Base-by-base conservation (phyloP, 768 basidiomycete genomes). In the Kwoniella newhampshirensis region DNA sequence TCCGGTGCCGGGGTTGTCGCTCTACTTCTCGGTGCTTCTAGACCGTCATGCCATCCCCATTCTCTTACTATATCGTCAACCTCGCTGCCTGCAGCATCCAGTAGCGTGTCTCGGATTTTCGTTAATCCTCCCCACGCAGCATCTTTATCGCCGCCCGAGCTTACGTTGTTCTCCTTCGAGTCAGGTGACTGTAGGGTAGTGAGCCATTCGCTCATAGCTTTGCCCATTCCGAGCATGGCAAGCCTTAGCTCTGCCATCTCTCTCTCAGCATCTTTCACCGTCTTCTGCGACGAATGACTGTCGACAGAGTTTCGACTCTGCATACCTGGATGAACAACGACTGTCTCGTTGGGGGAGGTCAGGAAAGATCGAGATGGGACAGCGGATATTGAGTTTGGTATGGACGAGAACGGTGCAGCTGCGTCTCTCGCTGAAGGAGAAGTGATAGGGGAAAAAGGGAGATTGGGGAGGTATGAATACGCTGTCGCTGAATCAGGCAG, bases 401-500 rank as follows among this genome's bases (percentile, higher is more conserved):
- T 68, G 7, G 63, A 52, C 2, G 71, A 67, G 48, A 68, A 71
- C 3, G 18, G 54, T 47, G 37, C 45, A 35, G n/a, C 17, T 6
- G n/a, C 40, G 17, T 42, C 40, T n/a, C 40, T 7, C 6, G 40
- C 40, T 18, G n/a, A n/a, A 23, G 40, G 40, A 2, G 36, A 49
- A 1, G 26, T 37, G 18, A 23, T 36, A 6, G 71, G 71, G 6
- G 68, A 66, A 54, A 73, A 71, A 7, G 70, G 64, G 1, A 70
- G 51, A 52, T 51, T 68, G 4, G 71, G 71, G 3, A 73, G 52
- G 43, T 73, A 76, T 3, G 73, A 65, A 37, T 75, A 81, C 1
- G 85, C 81, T 4, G 86, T 78, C 20, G 82, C 81, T 12, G 91
- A 79, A 63, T 94, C 91, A 1, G 91, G 90, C 12, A 94, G 82